Evolutionary conservation across 2,329 filamentous ascomycete species (phyloP).

Genomic region (Aspergillus ustus): DNA sequence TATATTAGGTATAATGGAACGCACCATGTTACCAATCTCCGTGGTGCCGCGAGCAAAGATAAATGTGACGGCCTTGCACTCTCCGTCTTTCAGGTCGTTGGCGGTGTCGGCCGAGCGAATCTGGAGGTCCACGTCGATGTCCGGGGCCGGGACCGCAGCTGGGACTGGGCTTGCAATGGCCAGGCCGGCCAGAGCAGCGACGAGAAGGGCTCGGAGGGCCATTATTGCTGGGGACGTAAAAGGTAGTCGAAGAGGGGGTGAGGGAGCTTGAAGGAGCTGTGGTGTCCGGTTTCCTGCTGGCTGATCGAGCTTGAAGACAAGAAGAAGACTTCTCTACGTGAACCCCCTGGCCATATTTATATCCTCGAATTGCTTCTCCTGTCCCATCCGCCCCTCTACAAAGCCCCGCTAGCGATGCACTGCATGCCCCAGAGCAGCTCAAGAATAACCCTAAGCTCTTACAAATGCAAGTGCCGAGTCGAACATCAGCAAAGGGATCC

Average conservation of each 20-base stretch:
- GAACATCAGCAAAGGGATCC: background rate
- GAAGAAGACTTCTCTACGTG: background rate
- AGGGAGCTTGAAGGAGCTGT: background rate
- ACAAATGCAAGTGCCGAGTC: background rate
- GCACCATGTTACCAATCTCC: slow-evolving; percentile 46
- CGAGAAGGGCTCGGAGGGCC: slow-evolving; percentile 10
- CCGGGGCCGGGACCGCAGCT: background rate
- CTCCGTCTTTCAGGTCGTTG: slow-evolving; percentile 43
- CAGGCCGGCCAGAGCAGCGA: slow-evolving; percentile 19
- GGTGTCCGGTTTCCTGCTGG: background rate
- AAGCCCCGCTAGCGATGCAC: too few species aligned
- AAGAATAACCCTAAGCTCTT: background rate
- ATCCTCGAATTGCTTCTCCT: background rate
- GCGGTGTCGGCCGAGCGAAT: slow-evolving; percentile 28
- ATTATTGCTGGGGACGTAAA: background rate
- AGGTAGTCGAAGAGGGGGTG: background rate
- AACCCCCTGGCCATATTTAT: background rate
- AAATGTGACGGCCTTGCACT: slow-evolving; percentile 44
- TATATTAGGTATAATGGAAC: background rate
- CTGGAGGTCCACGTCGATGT: background rate
- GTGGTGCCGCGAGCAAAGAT: slow-evolving; percentile 48
- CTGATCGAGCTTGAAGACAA: background rate
- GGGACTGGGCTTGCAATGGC: slow-evolving; percentile 20
- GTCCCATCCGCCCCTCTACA: too few species aligned
- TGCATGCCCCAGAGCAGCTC: too few species aligned